These are phyloP conservation scores for Erysimum cheiranthoides DNA, from an alignment of 345 rosid species.

Conservation along the genomic window DNA sequence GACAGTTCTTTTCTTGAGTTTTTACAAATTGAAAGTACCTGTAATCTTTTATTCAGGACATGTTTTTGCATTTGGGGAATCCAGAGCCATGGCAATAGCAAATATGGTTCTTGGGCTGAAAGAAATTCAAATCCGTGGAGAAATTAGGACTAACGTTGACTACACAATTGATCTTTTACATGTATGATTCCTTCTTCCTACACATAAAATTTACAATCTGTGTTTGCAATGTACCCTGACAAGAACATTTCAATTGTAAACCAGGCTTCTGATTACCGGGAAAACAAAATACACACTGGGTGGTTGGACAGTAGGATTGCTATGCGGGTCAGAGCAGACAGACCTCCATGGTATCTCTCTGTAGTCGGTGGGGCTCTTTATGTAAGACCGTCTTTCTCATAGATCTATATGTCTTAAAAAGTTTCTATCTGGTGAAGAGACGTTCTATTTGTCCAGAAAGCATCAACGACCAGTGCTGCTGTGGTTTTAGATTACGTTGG, in stretches of 20 bases:
- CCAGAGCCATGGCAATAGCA: constrained; percentile 96
- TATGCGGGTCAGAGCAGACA: constrained; percentile 98
- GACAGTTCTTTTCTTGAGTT: constrained; percentile 18
- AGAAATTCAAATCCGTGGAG: constrained; percentile 99
- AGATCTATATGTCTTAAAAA: constrained; percentile 5
- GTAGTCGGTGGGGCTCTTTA: constrained; percentile 95
- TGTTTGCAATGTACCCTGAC: constrained; percentile 29
- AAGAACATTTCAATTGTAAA: constrained; percentile 36
- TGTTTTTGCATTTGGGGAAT: constrained; percentile 95
- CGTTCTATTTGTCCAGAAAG: constrained; percentile 68
- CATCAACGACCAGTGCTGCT: constrained; percentile 92
- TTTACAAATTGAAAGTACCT: constrained; percentile 15
- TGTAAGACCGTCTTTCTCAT: constrained; percentile 56
- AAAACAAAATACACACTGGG: constrained; percentile 96
- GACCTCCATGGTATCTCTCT: constrained; percentile 99
- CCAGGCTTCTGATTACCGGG: constrained; percentile 95
- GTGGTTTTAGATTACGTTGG: constrained; percentile 93
- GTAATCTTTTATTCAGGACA: constrained; percentile 61
- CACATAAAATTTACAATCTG: constrained; percentile 20
- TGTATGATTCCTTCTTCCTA: constrained; percentile 55
- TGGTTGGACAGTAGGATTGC: constrained; percentile 99
- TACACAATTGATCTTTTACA: constrained; percentile 95
- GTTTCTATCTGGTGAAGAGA: constrained; percentile 18
- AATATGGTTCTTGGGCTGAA: constrained; percentile 99
- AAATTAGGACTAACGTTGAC: constrained; percentile 94